These are phyloP conservation scores for Panicum virgatum DNA, from an alignment of 202 grass and related monocot genomes.

Conservation along the genomic window DNA sequence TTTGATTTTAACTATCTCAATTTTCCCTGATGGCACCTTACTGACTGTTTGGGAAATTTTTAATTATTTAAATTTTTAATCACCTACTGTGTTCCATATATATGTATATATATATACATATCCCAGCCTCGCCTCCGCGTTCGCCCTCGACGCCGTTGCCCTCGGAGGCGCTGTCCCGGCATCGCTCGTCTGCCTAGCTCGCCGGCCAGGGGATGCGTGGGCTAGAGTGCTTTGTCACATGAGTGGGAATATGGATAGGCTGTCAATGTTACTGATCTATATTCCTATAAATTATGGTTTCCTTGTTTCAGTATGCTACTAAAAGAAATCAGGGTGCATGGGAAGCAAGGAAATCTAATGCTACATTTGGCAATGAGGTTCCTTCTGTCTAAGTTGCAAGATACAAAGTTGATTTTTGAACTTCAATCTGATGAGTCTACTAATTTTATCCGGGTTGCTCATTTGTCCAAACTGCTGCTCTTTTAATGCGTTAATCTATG, in stretches of 20 bases:
- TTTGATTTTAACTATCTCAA: too few species aligned
- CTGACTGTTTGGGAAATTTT: too few species aligned
- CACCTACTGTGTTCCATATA: too few species aligned
- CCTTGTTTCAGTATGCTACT: conserved; percentile 83
- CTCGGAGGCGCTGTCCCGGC: too few species aligned
- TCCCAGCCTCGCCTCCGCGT: too few species aligned
- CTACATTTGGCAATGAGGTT: conserved; percentile 65
- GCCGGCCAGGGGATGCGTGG: too few species aligned
- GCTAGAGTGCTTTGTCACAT: conserved; percentile 43
- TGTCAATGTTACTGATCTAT: conserved; percentile 59
- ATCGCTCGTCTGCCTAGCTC: too few species aligned
- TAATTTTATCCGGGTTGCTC: conserved; percentile 72
- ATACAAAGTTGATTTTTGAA: conserved; percentile 80
- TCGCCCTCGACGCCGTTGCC: too few species aligned
- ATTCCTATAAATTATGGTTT: conserved; percentile 90
- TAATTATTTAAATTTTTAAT: too few species aligned
- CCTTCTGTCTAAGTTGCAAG: conserved; percentile 73
- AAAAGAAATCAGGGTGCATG: conserved; percentile 57
- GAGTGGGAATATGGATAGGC: conserved; percentile 84
- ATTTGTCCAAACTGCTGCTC: background rate
- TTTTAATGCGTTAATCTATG: conserved; percentile 1
- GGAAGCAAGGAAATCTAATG: conserved; percentile 44
- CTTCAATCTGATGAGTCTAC: conserved; percentile 58
- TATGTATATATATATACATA: too few species aligned
- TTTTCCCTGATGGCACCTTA: too few species aligned